A percentile compares a stretch with the other conserved stretches of the same genome.
These are phyloP conservation scores for Priceomyces medius DNA, from an alignment of 805 yeast species.

Conservation along the genomic window DNA sequence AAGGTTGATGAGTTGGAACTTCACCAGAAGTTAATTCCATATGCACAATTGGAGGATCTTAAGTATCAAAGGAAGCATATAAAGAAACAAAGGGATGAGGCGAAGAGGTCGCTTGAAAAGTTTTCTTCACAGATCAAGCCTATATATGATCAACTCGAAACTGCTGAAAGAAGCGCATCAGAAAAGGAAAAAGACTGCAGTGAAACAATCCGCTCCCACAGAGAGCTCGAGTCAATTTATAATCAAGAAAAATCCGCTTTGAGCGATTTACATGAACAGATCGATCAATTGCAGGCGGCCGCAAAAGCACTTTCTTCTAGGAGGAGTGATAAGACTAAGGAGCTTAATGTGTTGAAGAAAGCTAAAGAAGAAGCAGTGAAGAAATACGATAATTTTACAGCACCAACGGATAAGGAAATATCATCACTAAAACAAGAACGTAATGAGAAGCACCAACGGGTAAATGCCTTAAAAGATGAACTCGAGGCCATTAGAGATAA, in stretches of 20 bases:
- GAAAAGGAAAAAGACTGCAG: conserved; percentile 9
- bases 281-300: conserved; percentile 8
- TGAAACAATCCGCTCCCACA: conserved; percentile 5
- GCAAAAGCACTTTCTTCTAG: conserved; percentile 11
- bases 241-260: conserved; percentile 2
- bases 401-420: conserved; percentile 29
- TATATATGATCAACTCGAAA: conserved; percentile 13
- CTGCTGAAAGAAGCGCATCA: conserved; percentile 6
- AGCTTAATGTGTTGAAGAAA: conserved; percentile 9
- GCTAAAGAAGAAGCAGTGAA: conserved; percentile 12
- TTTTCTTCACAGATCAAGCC: conserved; percentile 26
- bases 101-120: conserved; percentile 28
- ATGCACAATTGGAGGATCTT: conserved; percentile 39
- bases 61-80: conserved; percentile 30
- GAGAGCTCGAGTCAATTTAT: conserved; percentile 7
- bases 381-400: conserved; percentile 24
- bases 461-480: conserved; percentile 16
- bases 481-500: conserved; percentile 21
- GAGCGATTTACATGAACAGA: conserved; percentile 5
- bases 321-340: conserved; percentile 22
- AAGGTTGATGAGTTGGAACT: conserved; percentile 39
- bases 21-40: conserved; percentile 42
- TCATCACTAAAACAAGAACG: conserved; percentile 19
- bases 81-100: conserved; percentile 34
- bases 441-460: conserved; percentile 18